Evolutionary conservation across 2,329 filamentous ascomycete genomes (phyloP).

Genomic region (Scytalidium sp.): DNA sequence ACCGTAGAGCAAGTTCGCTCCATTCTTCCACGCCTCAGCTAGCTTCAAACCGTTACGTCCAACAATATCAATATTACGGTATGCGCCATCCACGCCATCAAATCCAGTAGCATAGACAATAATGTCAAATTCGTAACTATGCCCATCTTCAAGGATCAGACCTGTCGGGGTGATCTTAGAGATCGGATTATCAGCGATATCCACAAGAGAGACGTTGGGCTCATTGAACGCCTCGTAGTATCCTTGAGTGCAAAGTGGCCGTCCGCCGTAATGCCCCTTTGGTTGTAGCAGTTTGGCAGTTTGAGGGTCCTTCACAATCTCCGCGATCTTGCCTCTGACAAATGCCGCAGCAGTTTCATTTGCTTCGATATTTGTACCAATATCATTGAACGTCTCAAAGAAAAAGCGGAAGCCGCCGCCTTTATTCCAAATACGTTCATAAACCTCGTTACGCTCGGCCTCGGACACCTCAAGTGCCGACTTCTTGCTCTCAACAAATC

Average conservation of each 20-base stretch:
- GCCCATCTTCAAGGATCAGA: slow-evolving; percentile 21
- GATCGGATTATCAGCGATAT: slow-evolving; percentile 28
- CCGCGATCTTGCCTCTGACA: slow-evolving; percentile 20
- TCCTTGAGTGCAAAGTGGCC: slow-evolving; percentile 26
- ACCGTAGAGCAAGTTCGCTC: slow-evolving; percentile 23
- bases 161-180: slow-evolving; percentile 25
- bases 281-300: slow-evolving; percentile 18
- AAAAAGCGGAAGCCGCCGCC: slow-evolving; percentile 26
- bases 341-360: slow-evolving; percentile 23
- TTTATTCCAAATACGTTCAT: not conserved
- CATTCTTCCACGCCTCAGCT: slow-evolving; percentile 19
- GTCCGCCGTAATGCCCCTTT: slow-evolving; percentile 17
- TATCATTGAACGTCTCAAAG: slow-evolving; percentile 23
- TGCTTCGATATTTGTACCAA: slow-evolving; percentile 13
- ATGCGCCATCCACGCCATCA: slow-evolving; percentile 23
- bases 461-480: not conserved
- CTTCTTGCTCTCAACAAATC: not conserved
- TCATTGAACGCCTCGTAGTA: slow-evolving; percentile 32
- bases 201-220: slow-evolving; percentile 27
- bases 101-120: slow-evolving; percentile 30
- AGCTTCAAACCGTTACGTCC: slow-evolving; percentile 16
- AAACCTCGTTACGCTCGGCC: not conserved
- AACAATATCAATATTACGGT: slow-evolving; percentile 20
- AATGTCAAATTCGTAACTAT: slow-evolving; percentile 26
- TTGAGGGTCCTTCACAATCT: slow-evolving; percentile 18